Conservation (phyloP, 257 asterid genomes). For the Leonotis leonurus region DNA sequence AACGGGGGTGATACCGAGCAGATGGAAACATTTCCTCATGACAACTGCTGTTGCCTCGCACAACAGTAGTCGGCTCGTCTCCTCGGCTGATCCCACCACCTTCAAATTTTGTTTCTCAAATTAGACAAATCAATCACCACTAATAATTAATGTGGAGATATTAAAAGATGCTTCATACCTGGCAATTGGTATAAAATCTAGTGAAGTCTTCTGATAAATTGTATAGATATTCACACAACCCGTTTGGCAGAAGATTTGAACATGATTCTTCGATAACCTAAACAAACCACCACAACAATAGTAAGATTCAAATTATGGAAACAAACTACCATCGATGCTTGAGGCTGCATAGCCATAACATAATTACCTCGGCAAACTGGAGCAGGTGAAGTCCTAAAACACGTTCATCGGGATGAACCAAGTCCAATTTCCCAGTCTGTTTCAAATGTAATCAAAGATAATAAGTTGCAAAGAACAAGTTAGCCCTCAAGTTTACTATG, state of each 20-base stretch:
- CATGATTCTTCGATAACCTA: conserved; percentile 83
- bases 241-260: conserved; percentile 56
- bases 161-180: conserved; percentile 38
- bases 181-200: conserved; percentile 72
- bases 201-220: conserved; percentile 85
- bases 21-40: conserved; percentile 79
- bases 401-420: conserved; percentile 82
- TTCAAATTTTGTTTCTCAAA: conserved; percentile 10
- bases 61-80: conserved; percentile 68
- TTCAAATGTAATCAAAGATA: conserved; percentile 18
- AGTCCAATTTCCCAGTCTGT: conserved; percentile 52
- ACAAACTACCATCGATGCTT: not conserved
- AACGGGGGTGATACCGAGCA: conserved; percentile 86
- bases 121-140: not conserved
- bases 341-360: not conserved
- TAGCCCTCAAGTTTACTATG: not conserved
- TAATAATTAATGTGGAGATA: not conserved
- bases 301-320: conserved; percentile 5
- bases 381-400: conserved; percentile 74
- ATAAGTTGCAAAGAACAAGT: no score
- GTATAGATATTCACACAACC: conserved; percentile 75
- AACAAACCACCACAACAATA: conserved; percentile 4
- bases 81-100: conserved; percentile 81
- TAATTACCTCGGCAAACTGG: conserved; percentile 73
- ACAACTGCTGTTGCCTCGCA: conserved; percentile 95